Conservation (phyloP, 106 monocot species). For the Dendrobium catenatum region DNA sequence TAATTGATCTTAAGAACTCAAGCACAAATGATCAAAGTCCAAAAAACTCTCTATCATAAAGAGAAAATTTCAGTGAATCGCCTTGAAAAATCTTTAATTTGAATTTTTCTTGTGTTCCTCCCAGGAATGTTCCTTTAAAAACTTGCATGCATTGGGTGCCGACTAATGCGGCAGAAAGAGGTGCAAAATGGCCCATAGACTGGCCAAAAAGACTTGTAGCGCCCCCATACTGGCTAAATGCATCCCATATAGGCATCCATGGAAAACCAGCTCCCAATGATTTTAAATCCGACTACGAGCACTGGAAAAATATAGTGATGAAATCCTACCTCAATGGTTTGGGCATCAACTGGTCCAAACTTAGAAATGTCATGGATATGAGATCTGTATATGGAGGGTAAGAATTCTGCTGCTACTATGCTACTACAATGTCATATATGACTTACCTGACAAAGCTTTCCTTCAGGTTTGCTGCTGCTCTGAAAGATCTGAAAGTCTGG, state of each 20-base stretch:
- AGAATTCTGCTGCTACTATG: not conserved
- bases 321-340: constrained; percentile 65
- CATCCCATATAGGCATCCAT: constrained; percentile 45
- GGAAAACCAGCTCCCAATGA: constrained; percentile 59
- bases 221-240: constrained; percentile 81
- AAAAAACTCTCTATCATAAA: too few relatives aligned
- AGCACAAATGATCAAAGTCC: too few relatives aligned
- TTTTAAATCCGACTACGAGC: constrained; percentile 60
- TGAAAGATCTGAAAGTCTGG: constrained; percentile 78
- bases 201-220: constrained; percentile 54
- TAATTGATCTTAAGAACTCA: too few relatives aligned
- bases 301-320: constrained; percentile 57
- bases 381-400: constrained; percentile 97
- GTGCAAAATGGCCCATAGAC: constrained; percentile 55
- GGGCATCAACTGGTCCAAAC: constrained; percentile 67
- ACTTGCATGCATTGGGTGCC: constrained; percentile 81
- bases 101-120: not conserved
- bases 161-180: constrained; percentile 35
- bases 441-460: not conserved
- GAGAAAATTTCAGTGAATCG: too few relatives aligned
- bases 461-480: constrained; percentile 82
- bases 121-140: constrained; percentile 74
- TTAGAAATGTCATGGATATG: constrained; percentile 99
- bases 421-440: not conserved
- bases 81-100: too few relatives aligned